Conservation (phyloP, 192 early-diverging fungal genomes). For the Gigaspora rosea region DNA sequence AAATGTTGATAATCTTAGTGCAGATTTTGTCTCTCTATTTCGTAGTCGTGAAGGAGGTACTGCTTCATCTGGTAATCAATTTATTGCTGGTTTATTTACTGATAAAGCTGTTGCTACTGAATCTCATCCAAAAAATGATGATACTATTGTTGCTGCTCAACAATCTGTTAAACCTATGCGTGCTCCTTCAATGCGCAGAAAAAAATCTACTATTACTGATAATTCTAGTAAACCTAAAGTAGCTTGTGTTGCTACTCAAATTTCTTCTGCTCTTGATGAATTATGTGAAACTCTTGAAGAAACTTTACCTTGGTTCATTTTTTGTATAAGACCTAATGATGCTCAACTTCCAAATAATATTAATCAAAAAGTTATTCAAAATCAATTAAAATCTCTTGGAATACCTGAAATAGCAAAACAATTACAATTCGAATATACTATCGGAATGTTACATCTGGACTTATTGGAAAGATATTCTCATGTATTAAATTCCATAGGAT, state of each 20-base stretch:
- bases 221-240: slow-evolving; percentile 44
- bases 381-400: slow-evolving; percentile 73
- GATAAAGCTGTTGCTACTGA: slow-evolving; percentile 73
- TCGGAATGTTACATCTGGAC: slow-evolving; percentile 72
- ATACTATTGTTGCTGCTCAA: slow-evolving; percentile 79
- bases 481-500: slow-evolving; percentile 45
- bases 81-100: slow-evolving; percentile 75
- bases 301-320: slow-evolving; percentile 77
- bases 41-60: slow-evolving; percentile 64
- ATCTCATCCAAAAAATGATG: slow-evolving; percentile 78
- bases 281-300: slow-evolving; percentile 71
- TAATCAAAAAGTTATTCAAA: slow-evolving; percentile 67
- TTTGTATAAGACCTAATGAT: slow-evolving; percentile 79
- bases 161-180: slow-evolving; percentile 70
- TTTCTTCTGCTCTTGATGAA: slow-evolving; percentile 70
- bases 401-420: slow-evolving; percentile 66
- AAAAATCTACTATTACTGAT: slow-evolving; percentile 38
- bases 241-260: slow-evolving; percentile 61
- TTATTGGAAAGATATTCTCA: slow-evolving; percentile 74
- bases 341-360: slow-evolving; percentile 58
- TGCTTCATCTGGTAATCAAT: slow-evolving; percentile 64
- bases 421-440: slow-evolving; percentile 73
- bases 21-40: slow-evolving; percentile 86
- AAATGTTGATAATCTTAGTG: slow-evolving; percentile 76
- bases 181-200: slow-evolving; percentile 62